A percentile compares a stretch with the other conserved stretches of the same genome.
phyloP scores from a whole-genome alignment of 192 early-diverging fungal genomes.

The Coemansia sp. region DNA sequence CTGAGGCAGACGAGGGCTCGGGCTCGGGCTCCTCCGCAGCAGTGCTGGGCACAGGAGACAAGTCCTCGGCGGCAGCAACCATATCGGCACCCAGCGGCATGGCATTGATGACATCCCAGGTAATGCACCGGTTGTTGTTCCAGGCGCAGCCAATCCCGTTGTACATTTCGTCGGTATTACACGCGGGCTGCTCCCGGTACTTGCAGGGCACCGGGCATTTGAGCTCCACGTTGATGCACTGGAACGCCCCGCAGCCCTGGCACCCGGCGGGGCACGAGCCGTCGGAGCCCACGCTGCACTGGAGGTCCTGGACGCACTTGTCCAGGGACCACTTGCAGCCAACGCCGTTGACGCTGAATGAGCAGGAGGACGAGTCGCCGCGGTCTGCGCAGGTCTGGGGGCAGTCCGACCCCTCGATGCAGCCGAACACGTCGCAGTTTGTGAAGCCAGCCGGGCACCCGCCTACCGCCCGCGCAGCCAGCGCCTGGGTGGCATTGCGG shows the following conservation, averaged over 20 bases:
- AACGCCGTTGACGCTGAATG: constrained; percentile 32
- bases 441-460: constrained; percentile 26
- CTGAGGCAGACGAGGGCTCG: too few species aligned
- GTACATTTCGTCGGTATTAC: constrained; percentile 16
- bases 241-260: constrained; percentile 27
- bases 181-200: constrained; percentile 5
- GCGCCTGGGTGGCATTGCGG: neutral
- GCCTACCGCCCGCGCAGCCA: neutral
- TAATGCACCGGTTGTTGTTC: constrained; percentile 19
- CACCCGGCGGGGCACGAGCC: constrained; percentile 32
- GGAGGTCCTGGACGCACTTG: constrained; percentile 32
- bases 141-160: constrained; percentile 35
- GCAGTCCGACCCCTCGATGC: constrained; percentile 26
- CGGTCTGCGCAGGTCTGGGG: constrained; percentile 19
- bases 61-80: constrained; percentile 10
- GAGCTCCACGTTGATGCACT: constrained; percentile 28
- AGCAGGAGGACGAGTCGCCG: constrained; percentile 10
- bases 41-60: constrained; percentile 6
- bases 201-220: constrained; percentile 31
- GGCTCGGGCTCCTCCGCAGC: neutral
- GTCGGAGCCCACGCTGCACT: constrained; percentile 13
- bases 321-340: constrained; percentile 35
- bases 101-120: constrained; percentile 22
- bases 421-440: constrained; percentile 34
- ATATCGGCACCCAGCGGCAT: constrained; percentile 6